phyloP scores from a whole-genome alignment of 176 grass and related monocot species.

The Oryza glumipatula region DNA sequence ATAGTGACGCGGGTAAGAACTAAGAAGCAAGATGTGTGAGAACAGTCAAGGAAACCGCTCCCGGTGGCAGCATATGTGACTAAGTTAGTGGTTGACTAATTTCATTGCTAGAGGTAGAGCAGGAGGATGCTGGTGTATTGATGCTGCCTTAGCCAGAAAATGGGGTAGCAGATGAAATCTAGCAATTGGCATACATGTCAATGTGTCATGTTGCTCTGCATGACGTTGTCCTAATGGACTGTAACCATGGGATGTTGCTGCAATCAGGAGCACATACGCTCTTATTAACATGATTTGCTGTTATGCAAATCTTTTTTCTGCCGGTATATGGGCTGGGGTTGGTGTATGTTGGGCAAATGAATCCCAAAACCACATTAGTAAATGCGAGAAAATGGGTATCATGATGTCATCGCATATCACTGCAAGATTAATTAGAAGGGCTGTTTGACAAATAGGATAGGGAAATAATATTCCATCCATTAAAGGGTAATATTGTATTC shows the following conservation, averaged over 20 bases:
- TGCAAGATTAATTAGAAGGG: too few species aligned
- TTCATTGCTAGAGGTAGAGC: not conserved
- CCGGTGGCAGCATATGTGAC: not conserved
- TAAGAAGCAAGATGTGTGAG: not conserved
- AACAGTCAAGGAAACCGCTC: not conserved
- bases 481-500: too few species aligned
- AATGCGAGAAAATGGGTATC: too few species aligned
- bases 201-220: not conserved
- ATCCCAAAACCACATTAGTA: too few species aligned
- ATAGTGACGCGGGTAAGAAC: not conserved
- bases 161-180: not conserved
- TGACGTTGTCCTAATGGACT: not conserved
- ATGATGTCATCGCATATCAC: too few species aligned
- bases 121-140: not conserved
- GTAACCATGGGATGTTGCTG: not conserved
- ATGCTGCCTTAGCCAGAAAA: not conserved
- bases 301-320: too few species aligned
- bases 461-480: too few species aligned
- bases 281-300: too few species aligned
- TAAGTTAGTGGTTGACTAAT: not conserved
- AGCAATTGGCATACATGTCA: not conserved
- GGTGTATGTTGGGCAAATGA: too few species aligned
- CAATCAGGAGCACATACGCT: not conserved
- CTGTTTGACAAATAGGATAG: too few species aligned
- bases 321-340: too few species aligned